Base-by-base conservation (phyloP, 2,329 filamentous ascomycete species). In the Thermoascus crustaceus region DNA sequence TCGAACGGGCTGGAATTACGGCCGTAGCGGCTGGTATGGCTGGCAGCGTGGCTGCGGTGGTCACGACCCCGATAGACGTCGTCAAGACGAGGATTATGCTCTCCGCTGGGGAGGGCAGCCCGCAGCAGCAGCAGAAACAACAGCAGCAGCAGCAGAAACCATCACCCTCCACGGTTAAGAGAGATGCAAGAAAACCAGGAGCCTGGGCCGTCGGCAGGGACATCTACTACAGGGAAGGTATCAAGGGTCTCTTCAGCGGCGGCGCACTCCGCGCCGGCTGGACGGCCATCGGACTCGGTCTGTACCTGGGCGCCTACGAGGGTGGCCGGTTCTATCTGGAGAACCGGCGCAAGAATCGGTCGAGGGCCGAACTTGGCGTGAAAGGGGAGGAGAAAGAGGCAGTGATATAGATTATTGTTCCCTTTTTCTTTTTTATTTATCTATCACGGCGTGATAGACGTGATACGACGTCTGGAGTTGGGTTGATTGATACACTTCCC, bases 61-160 rank as follows among this genome's bases (percentile, higher is more conserved):
- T 91, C n/a, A 94, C 87, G 1, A 94, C 87, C 33, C 88, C 88
- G 0, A 77, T 87, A 37, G 88, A 94, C 58, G 85, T 94, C 7
- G 75, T 94, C 16, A 94, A 94, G 67, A 94, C 87, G 44, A 67
- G 85, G 32, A 82, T 94, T 61, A 94, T 94, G 87, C 67, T 94
- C 17, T 70, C 73, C 19, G 78, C 78, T 1, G 68, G 66, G 9
- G 56, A 63, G 14, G 43, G 40, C 2, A 17, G 46, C 20, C 19
- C 31, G 24, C 40, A 44, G 21, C 14, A 42, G 2, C 44, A 39
- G 16, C 27, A 38, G 4, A 38, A 40, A n/a, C 11, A 32, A n/a
- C 11, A 10, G 8, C 21, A 24, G n/a, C 22, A 7, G 22, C 7
- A 7, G 8, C 14, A 6, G n/a, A 20, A 18, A 14, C 16, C 20